Conservation (phyloP, 495 filamentous ascomycete genomes). For the Penicillium parvum region DNA sequence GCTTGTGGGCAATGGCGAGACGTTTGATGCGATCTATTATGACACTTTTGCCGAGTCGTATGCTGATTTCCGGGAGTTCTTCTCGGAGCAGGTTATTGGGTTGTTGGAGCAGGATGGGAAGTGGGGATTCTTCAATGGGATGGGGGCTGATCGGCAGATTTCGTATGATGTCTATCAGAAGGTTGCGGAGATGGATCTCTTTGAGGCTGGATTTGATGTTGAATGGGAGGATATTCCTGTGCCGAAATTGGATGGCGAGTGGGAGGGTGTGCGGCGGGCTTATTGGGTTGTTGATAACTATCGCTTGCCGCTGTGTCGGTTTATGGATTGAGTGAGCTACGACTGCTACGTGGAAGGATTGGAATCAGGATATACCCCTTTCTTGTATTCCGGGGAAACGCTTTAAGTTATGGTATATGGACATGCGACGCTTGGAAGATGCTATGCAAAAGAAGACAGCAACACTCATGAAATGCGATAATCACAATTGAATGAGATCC, state of each 20-base stretch:
- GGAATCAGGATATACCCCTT: background rate
- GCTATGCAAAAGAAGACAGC: constrained; percentile 16
- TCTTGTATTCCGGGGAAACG: constrained; percentile 1
- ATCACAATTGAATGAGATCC: constrained; percentile 77
- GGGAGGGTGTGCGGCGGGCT: constrained; percentile 78
- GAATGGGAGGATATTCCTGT: constrained; percentile 78
- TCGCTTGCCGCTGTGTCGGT: constrained; percentile 59
- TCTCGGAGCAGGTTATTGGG: constrained; percentile 77
- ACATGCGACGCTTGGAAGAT: constrained; percentile 23
- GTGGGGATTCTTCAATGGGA: constrained; percentile 94
- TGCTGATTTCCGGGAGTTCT: constrained; percentile 76
- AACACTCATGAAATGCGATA: constrained; percentile 16
- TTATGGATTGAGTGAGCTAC: constrained; percentile 47
- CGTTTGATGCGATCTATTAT: constrained; percentile 93
- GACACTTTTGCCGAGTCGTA: constrained; percentile 97
- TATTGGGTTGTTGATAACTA: constrained; percentile 87
- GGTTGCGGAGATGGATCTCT: constrained; percentile 86
- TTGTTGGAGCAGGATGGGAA: constrained; percentile 67
- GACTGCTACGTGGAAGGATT: background rate
- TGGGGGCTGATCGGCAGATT: constrained; percentile 86
- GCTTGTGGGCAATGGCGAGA: constrained; percentile 62
- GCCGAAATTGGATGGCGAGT: constrained; percentile 61
- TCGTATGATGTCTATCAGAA: constrained; percentile 95
- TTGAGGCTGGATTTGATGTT: constrained; percentile 85
- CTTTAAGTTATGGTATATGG: constrained; percentile 13